Conservation (phyloP, 495 filamentous ascomycete genomes). For the Trichoderma reesei region DNA sequence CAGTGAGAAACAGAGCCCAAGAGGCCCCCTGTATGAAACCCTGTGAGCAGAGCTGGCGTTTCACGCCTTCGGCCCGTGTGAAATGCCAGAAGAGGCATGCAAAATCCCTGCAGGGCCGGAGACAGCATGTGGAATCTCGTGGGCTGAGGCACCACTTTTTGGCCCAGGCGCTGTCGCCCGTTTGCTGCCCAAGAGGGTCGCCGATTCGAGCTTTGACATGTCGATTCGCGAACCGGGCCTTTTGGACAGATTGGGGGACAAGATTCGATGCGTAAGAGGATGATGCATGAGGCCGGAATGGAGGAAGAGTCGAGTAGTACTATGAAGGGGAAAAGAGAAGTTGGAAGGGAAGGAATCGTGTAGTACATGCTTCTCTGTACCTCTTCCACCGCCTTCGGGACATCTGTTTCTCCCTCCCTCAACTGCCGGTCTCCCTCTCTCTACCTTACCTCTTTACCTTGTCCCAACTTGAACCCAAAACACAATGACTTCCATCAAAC, state of each 20-base stretch:
- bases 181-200: slow-evolving; percentile 1
- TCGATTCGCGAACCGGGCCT: neutral
- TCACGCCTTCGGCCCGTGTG: neutral
- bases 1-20: neutral
- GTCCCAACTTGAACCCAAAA: neutral
- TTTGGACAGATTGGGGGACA: neutral
- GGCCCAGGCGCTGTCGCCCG: neutral
- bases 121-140: neutral
- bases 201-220: neutral
- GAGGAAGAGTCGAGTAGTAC: neutral
- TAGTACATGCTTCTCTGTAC: neutral
- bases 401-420: neutral
- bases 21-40: neutral
- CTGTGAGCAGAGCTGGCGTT: neutral
- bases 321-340: neutral
- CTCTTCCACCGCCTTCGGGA: neutral
- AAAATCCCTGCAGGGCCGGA: neutral
- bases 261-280: no score
- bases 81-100: neutral
- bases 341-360: no score
- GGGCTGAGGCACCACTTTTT: neutral
- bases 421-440: neutral
- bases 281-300: neutral
- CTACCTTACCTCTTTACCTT: neutral
- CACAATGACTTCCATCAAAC: neutral